Percentiles rank a stretch among this genome's conserved stretches.
These are phyloP conservation scores for Suhomyces kilbournensis DNA, from an alignment of 805 yeast genomes.

Conservation along the genomic window DNA sequence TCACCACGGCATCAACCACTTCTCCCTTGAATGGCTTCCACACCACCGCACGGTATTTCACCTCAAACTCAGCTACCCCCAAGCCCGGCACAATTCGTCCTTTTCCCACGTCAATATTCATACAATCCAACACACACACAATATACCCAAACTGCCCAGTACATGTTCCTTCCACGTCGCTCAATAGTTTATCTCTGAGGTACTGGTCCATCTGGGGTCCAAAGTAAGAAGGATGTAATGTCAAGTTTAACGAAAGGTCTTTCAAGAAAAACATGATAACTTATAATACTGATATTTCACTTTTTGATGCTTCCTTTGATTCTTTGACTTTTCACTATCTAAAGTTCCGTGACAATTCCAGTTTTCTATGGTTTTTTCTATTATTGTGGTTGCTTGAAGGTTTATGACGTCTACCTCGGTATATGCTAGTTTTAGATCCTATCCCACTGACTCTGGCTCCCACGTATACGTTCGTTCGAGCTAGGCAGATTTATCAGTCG, in stretches of 20 bases:
- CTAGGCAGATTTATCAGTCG: neutral
- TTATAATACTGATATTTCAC: neutral
- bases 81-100: slow-evolving; percentile 88
- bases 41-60: slow-evolving; percentile 92
- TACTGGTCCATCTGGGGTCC: slow-evolving; percentile 98
- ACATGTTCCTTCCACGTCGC: slow-evolving; percentile 98
- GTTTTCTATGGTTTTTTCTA: neutral
- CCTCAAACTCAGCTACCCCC: slow-evolving; percentile 96
- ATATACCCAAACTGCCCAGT: slow-evolving; percentile 98
- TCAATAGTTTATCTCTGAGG: slow-evolving; percentile 81
- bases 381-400: neutral
- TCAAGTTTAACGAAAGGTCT: slow-evolving; percentile 86
- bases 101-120: slow-evolving; percentile 91
- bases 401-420: neutral
- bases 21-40: slow-evolving; percentile 99
- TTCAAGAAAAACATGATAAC: slow-evolving; percentile 50
- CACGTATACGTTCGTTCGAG: neutral
- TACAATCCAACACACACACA: slow-evolving; percentile 91
- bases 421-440: neutral
- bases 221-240: slow-evolving; percentile 94
- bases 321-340: neutral
- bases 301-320: too few relatives aligned
- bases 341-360: neutral
- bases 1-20: slow-evolving; percentile 95
- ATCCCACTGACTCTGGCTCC: slow-evolving; percentile 1